phyloP scores from a whole-genome alignment of 441 rosid species.

The Raphanus hybrid region DNA sequence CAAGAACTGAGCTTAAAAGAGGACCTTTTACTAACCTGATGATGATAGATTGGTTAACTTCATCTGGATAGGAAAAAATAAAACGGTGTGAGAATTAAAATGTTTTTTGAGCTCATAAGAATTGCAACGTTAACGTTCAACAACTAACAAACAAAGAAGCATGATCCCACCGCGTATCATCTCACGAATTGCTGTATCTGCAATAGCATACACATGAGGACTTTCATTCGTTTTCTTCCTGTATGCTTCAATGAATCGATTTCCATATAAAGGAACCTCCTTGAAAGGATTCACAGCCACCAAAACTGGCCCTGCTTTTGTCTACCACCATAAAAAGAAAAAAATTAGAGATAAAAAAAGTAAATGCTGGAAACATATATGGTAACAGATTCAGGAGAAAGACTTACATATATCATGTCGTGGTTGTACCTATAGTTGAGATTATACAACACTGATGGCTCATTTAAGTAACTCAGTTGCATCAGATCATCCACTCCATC shows the following conservation, averaged over 20 bases:
- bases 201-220: conserved; percentile 97
- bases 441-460: conserved; percentile 93
- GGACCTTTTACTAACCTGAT: conserved; percentile 75
- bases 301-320: conserved; percentile 99
- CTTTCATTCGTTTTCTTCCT: conserved; percentile 76
- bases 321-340: conserved; percentile 51
- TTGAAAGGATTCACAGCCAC: conserved; percentile 98
- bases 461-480: conserved; percentile 98
- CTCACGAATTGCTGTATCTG: conserved; percentile 96
- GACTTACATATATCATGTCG: conserved; percentile 93
- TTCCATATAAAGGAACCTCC: conserved; percentile 84
- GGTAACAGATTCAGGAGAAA: conserved; percentile 26
- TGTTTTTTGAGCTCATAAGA: conserved; percentile 7
- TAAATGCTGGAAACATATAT: not conserved
- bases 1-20: conserved; percentile 6
- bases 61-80: conserved; percentile 70
- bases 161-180: conserved; percentile 84
- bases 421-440: conserved; percentile 87
- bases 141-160: conserved; percentile 12
- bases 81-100: conserved; percentile 37
- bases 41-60: conserved; percentile 98
- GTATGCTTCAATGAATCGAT: conserved; percentile 80
- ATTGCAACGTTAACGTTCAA: not conserved
- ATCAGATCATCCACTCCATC: conserved; percentile 98
- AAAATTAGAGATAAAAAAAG: conserved; percentile 15